Conservation (phyloP, 1,284 basidiomycete species). For the Ceratobasidium sp. region DNA sequence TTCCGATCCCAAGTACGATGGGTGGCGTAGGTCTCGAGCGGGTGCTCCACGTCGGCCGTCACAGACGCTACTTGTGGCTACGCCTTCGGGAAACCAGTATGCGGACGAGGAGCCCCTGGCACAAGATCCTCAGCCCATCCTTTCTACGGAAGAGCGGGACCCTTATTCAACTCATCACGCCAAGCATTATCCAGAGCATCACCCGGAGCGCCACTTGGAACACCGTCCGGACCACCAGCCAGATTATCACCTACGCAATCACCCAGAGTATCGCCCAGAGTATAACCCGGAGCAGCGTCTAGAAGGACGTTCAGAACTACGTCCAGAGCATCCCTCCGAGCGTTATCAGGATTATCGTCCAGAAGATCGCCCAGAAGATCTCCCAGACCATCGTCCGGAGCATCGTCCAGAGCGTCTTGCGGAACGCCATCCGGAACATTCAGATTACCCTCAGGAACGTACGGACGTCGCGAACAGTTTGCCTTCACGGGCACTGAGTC, state of each 20-base stretch:
- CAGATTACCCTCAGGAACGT: too few species aligned
- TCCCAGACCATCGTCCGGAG: constrained; percentile 5
- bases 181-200: too few species aligned
- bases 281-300: not conserved
- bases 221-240: constrained; percentile 8
- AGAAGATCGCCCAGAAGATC: too few species aligned
- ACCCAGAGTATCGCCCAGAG: not conserved
- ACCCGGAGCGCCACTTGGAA: too few species aligned
- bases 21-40: constrained; percentile 38
- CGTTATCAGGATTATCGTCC: not conserved
- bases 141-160: too few species aligned
- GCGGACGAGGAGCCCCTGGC: constrained; percentile 23
- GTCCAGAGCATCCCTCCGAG: not conserved
- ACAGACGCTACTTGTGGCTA: constrained; percentile 19
- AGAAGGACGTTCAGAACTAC: not conserved
- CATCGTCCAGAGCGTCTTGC: not conserved
- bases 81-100: constrained; percentile 34
- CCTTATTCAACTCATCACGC: too few species aligned
- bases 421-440: not conserved
- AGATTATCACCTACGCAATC: constrained; percentile 7
- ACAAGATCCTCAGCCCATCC: not conserved
- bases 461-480: too few species aligned
- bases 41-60: constrained; percentile 38
- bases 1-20: constrained; percentile 20
- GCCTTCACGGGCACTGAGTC: not conserved